These are phyloP conservation scores for Nannochloropsis gaditana DNA, from an alignment of 108 stramenopile species.

Conservation along the genomic window DNA sequence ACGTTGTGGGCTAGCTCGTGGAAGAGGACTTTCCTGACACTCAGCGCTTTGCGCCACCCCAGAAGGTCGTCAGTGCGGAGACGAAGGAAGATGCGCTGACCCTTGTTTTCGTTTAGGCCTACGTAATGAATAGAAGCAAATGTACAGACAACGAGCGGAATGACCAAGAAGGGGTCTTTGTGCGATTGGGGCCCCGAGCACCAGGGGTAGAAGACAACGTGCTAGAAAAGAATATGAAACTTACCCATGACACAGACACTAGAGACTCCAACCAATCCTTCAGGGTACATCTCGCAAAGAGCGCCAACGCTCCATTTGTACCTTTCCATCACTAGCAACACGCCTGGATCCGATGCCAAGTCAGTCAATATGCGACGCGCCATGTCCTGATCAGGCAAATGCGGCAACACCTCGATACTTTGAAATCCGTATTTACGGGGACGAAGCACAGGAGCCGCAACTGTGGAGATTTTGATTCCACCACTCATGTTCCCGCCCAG, in stretches of 20 bases:
- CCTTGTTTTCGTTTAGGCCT: slow-evolving; percentile 69
- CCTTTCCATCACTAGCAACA: slow-evolving; percentile 61
- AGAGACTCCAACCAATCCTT: slow-evolving; percentile 64
- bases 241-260: slow-evolving; percentile 56
- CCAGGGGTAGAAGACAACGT: not conserved
- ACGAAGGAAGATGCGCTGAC: slow-evolving; percentile 64
- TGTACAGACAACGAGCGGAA: slow-evolving; percentile 44
- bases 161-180: not conserved
- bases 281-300: slow-evolving; percentile 70
- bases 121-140: not conserved
- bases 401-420: slow-evolving; percentile 43
- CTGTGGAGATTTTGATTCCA: not conserved
- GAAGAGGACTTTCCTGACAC: slow-evolving; percentile 60
- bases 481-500: not conserved
- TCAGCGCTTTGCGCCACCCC: slow-evolving; percentile 62
- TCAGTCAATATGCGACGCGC: slow-evolving; percentile 54
- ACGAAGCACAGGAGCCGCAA: not conserved
- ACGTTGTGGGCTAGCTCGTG: slow-evolving; percentile 74
- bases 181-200: not conserved
- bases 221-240: not conserved
- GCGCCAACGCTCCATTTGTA: slow-evolving; percentile 67
- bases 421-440: slow-evolving; percentile 20
- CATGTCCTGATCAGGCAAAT: slow-evolving; percentile 48
- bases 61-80: slow-evolving; percentile 67
- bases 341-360: slow-evolving; percentile 63